Base-by-base conservation (phyloP, 2,329 filamentous ascomycete genomes). In the Hypoxylon sp. region DNA sequence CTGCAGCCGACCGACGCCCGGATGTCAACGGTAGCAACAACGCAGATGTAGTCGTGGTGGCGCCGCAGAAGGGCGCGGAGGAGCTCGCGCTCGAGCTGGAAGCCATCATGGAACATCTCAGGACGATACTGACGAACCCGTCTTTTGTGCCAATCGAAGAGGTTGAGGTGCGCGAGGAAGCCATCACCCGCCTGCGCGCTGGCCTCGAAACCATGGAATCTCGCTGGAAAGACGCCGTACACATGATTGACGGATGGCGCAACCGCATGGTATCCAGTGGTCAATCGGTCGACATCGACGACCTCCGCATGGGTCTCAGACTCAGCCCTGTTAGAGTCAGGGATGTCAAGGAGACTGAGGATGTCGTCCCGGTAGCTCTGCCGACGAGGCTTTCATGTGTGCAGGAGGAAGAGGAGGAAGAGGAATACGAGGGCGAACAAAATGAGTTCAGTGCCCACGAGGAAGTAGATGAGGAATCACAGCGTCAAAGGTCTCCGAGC, bases 131-230 rank as follows among this genome's bases (percentile, higher is more conserved):
- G 45, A 97, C 93, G 7, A 98, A 98, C 74, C 96, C 96, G 1
- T 97, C 94, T 2, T 99, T 98, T 76, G 96, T 97, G 12, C 92
- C 95, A 0, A 88, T 98, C 20, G 96, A 98, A 73, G 96, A 98
- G 77, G 93, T 99, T 1, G 90, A 96, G 74, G 81, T 93, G n/a
- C 89, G 95, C 57, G 95, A 99, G 69, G 91, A 96, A 64, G 94
- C 97, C 76, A 98, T 99, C 69, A 85, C 86, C 54, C 87, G 92
- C 53, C 83, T 99, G 49, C 89, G 93, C 57, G 87, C 91, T 58
- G 93, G 94, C 14, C 97, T 95, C 91, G 92, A 96, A 76, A 93
- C 91, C 79, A 97, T 98, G 92, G 94, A 98, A 78, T 86, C 83
- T 20, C 87, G 93, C 53, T 97, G 96, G 93, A 90, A 89, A 69